Evolutionary conservation across 139 green algal species (phyloP).

Genomic region (Chlorella sp.): DNA sequence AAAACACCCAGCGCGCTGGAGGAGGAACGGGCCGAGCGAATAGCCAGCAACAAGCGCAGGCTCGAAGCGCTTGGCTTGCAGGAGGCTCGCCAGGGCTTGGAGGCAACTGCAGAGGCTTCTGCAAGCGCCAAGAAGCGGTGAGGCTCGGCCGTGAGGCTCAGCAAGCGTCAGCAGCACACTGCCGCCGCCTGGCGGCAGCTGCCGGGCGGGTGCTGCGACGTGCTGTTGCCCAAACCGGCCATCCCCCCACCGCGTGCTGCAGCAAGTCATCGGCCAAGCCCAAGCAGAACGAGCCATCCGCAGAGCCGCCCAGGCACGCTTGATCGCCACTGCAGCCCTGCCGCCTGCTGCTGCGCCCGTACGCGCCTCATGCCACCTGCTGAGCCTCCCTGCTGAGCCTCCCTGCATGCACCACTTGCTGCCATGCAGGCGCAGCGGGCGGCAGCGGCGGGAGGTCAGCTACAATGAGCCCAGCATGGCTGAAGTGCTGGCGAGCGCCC

Average conservation of each 20-base stretch:
- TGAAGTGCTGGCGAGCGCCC: background rate
- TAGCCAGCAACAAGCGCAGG: conserved; percentile 11
- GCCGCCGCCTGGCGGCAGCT: background rate
- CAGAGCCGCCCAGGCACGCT: background rate
- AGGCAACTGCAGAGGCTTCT: background rate
- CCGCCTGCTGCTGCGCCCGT: too few species aligned
- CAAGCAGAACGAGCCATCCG: background rate
- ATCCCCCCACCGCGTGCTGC: background rate
- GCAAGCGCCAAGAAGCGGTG: background rate
- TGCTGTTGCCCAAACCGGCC: background rate
- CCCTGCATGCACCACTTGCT: background rate
- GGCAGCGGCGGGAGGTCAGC: conserved; percentile 7
- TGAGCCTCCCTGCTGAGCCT: background rate
- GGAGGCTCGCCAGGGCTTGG: background rate
- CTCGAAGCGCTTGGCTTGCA: conserved; percentile 6
- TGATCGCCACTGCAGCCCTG: too few species aligned
- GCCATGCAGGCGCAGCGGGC: conserved; percentile 2
- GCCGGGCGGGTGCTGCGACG: background rate
- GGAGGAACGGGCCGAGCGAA: background rate
- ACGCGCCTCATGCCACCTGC: background rate
- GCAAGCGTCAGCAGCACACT: too few species aligned
- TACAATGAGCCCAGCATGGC: conserved; percentile 12
- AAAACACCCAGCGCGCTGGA: background rate
- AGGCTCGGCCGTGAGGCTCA: too few species aligned
- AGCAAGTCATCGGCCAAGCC: background rate